Evolutionary conservation across 768 basidiomycete species (phyloP).

Genomic region (Paxillus rubicundulus): DNA sequence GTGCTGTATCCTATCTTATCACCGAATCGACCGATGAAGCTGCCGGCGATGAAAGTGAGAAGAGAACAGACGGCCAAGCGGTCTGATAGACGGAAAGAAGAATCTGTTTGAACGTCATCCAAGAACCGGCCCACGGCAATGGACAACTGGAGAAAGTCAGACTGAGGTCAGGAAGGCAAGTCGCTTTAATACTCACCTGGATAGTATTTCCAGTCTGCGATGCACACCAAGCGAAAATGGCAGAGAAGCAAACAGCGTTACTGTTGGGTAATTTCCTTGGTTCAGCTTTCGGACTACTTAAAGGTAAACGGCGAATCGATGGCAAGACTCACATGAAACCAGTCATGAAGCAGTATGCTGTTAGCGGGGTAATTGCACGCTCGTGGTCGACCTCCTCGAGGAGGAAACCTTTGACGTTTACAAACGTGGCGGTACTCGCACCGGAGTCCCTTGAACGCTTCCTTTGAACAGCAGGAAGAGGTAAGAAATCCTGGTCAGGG

Average conservation of each 20-base stretch:
- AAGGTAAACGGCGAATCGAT: background rate
- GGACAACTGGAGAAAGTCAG: too few relatives aligned
- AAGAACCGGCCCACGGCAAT: too few relatives aligned
- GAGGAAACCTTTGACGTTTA: constrained; percentile 3
- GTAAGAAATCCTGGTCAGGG: background rate
- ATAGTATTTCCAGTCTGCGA: constrained; percentile 77
- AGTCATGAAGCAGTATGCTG: constrained; percentile 71
- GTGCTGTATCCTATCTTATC: too few relatives aligned
- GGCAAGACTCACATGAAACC: constrained; percentile 57
- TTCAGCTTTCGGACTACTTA: background rate
- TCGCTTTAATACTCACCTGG: too few relatives aligned
- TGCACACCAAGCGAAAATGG: constrained; percentile 77
- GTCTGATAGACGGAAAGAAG: too few relatives aligned
- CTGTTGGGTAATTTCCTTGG: constrained; percentile 29
- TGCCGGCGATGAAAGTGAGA: constrained; percentile 65
- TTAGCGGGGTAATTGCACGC: constrained; percentile 47
- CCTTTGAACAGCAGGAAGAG: constrained; percentile 7
- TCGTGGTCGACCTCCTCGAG: constrained; percentile 6
- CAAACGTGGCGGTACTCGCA: background rate
- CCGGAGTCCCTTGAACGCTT: background rate
- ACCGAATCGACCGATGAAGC: constrained; percentile 72
- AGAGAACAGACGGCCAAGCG: constrained; percentile 76
- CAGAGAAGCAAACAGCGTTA: constrained; percentile 67
- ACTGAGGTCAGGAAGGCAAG: too few relatives aligned
- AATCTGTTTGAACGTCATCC: too few relatives aligned